Percentiles rank a stretch among this genome's conserved stretches.
These are phyloP conservation scores for Trichaptum fuscoviolaceum DNA, from an alignment of 768 basidiomycete genomes.

Conservation along the genomic window DNA sequence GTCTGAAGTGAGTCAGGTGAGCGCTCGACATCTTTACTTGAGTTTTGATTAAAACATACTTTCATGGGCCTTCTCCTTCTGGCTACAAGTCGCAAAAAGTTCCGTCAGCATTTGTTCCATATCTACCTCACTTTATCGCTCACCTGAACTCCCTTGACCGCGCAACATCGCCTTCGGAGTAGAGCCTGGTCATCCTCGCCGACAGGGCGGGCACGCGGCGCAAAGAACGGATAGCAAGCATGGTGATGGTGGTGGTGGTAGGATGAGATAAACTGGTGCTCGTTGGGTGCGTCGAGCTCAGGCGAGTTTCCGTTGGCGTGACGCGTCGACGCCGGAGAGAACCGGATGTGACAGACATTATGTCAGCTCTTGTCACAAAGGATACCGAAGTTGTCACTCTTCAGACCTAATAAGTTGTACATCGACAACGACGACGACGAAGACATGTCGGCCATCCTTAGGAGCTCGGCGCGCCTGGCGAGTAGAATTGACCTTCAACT, in stretches of 20 bases:
- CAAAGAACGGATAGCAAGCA: constrained; percentile 37
- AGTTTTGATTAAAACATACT: constrained; percentile 26
- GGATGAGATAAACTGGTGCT: constrained; percentile 15
- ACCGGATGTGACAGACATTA: constrained; percentile 8
- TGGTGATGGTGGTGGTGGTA: constrained; percentile 20
- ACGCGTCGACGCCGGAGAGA: constrained; percentile 4
- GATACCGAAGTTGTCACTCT: not conserved
- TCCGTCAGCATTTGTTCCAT: constrained; percentile 14
- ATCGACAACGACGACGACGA: constrained; percentile 2
- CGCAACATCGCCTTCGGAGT: constrained; percentile 54
- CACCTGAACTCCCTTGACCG: constrained; percentile 60
- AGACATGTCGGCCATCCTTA: constrained; percentile 3
- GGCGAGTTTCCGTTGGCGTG: constrained; percentile 11
- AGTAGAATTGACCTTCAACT: constrained; percentile 9
- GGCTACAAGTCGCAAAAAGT: constrained; percentile 33
- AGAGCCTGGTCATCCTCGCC: constrained; percentile 28
- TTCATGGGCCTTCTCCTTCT: constrained; percentile 72
- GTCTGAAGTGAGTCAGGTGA: constrained; percentile 26
- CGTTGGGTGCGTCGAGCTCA: constrained; percentile 16
- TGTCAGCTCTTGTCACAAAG: constrained; percentile 7
- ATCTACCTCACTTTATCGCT: constrained; percentile 13
- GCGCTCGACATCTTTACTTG: constrained; percentile 4
- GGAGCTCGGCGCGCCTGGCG: constrained; percentile 11
- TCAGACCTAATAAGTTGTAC: not conserved
- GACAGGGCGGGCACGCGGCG: constrained; percentile 39